Percentiles rank a stretch among this genome's conserved stretches.
Evolutionary conservation across 805 yeast genomes (phyloP).

Genomic region (Suhomyces faveliae): DNA sequence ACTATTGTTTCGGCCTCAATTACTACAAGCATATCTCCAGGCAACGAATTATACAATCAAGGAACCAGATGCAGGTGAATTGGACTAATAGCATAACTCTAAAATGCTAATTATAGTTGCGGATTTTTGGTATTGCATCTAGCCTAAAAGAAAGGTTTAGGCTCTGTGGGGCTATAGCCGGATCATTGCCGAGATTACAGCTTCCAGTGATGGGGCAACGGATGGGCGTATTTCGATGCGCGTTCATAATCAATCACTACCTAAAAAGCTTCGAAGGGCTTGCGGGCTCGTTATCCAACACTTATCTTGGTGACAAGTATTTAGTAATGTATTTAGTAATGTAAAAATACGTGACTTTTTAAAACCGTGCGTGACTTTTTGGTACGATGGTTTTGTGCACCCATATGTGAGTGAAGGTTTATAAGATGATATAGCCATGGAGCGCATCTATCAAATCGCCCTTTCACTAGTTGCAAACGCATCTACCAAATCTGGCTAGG

Average conservation of each 20-base stretch:
- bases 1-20: neutral
- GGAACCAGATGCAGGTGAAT: neutral
- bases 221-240: neutral
- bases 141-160: neutral
- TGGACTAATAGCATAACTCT: neutral
- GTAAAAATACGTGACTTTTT: neutral
- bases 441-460: neutral
- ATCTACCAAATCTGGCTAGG: neutral
- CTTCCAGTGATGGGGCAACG: neutral
- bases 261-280: neutral
- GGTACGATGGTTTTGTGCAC: neutral
- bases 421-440: neutral
- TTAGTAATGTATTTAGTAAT: neutral
- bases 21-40: neutral
- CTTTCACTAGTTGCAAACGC: neutral
- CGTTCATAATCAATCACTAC: neutral
- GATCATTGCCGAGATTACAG: neutral
- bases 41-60: neutral
- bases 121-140: neutral
- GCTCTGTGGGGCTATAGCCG: neutral
- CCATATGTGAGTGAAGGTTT: neutral
- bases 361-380: neutral
- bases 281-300: neutral
- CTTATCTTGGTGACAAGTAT: neutral
- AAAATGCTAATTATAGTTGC: neutral